Evolutionary conservation across 345 rosid species (phyloP).

Genomic region (Mangifera indica): DNA sequence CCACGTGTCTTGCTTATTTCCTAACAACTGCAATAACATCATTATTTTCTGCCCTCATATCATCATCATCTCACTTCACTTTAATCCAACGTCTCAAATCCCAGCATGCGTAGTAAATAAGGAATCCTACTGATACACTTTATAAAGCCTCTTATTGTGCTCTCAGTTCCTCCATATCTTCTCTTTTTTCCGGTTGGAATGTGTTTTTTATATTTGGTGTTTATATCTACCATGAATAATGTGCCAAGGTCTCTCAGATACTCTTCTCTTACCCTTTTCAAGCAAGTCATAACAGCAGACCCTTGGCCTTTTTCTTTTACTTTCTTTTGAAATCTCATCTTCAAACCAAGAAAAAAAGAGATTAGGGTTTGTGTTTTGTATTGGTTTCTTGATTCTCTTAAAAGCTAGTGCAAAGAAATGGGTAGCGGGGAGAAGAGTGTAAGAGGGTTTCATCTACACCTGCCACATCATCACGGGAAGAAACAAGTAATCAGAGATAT

Average conservation of each 20-base stretch:
- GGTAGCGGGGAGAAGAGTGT: slow-evolving; percentile 39
- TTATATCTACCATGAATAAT: slow-evolving; percentile 41
- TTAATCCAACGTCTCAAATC: slow-evolving; percentile 24
- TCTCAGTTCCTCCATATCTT: slow-evolving; percentile 7
- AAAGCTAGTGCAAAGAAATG: slow-evolving; percentile 21
- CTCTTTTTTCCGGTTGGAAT: slow-evolving; percentile 26
- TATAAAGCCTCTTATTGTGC: slow-evolving; percentile 18
- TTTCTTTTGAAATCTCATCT: slow-evolving; percentile 24
- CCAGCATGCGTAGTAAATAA: slow-evolving; percentile 11
- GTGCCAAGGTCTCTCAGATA: slow-evolving; percentile 31
- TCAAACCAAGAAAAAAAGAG: background rate
- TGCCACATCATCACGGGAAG: slow-evolving; percentile 28
- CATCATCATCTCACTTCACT: background rate
- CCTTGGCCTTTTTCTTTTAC: slow-evolving; percentile 44
- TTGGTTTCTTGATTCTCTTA: background rate
- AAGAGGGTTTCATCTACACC: slow-evolving; percentile 26
- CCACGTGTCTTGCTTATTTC: slow-evolving; percentile 31
- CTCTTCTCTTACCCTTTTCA: slow-evolving; percentile 35
- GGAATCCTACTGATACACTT: slow-evolving; percentile 19
- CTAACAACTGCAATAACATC: background rate
- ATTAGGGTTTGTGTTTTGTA: slow-evolving; percentile 14
- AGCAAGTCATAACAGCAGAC: slow-evolving; percentile 30
- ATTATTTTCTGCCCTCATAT: background rate
- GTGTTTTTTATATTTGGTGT: slow-evolving; percentile 9
- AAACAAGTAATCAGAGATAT: slow-evolving; percentile 41